A percentile compares a stretch with the other conserved stretches of the same genome.
Conservation (phyloP, 2,329 filamentous ascomycete genomes). For the Meredithiella fracta region DNA sequence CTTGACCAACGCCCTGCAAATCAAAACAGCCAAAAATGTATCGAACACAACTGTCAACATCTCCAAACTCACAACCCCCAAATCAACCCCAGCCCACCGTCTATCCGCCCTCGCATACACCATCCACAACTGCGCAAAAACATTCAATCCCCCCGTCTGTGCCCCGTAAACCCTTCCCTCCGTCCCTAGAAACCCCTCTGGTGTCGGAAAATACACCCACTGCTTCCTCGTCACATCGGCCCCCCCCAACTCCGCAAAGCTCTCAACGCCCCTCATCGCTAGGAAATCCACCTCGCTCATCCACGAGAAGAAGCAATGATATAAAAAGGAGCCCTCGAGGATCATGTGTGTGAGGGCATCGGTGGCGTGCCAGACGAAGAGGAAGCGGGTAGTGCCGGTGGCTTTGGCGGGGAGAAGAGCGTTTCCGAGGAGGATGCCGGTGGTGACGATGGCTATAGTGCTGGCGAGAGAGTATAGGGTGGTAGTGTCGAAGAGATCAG, state of each 20-base stretch:
- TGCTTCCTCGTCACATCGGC: constrained; percentile 9
- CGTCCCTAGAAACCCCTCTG: constrained; percentile 35
- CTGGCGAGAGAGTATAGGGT: constrained; percentile 42
- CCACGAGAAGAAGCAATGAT: constrained; percentile 73
- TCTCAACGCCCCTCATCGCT: constrained; percentile 4
- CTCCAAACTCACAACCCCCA: constrained; percentile 48
- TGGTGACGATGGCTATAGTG: constrained; percentile 32
- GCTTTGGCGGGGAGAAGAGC: constrained; percentile 32
- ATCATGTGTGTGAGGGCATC: constrained; percentile 82
- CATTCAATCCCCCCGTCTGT: constrained; percentile 37
- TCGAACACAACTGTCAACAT: constrained; percentile 47
- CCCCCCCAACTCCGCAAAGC: constrained; percentile 10
- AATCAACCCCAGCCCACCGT: constrained; percentile 46
- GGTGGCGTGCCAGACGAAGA: constrained; percentile 92
- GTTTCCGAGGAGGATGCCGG: constrained; percentile 16
- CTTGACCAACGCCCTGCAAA: constrained; percentile 43
- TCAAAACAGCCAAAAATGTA: constrained; percentile 41
- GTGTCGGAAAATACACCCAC: constrained; percentile 28
- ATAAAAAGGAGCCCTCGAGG: constrained; percentile 82
- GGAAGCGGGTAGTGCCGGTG: constrained; percentile 45
- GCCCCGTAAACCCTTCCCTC: constrained; percentile 36
- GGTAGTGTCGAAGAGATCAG: constrained; percentile 42
- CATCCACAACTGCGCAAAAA: constrained; percentile 48
- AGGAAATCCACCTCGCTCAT: constrained; percentile 19
- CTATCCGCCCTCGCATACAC: constrained; percentile 49